A percentile compares a stretch with the other conserved stretches of the same genome.
Evolutionary conservation across 345 rosid species (phyloP).

Genomic region (Streptanthus diversifolius): DNA sequence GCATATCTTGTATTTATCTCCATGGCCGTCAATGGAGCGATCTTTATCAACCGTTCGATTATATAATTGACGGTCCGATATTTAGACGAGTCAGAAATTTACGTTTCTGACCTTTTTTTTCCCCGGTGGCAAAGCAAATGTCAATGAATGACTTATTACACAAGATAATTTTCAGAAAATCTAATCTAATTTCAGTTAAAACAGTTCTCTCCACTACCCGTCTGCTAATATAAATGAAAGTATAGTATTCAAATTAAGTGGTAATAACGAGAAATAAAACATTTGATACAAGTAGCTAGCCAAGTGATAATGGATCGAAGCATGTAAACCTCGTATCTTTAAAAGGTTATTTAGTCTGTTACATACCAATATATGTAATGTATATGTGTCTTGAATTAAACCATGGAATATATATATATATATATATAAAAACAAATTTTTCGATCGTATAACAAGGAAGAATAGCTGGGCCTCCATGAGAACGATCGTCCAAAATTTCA

Average conservation of each 20-base stretch:
- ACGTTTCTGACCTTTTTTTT: not conserved
- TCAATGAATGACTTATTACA: not conserved
- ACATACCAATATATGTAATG: no score
- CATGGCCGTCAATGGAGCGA: not conserved
- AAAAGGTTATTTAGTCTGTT: no score
- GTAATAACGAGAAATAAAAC: not conserved
- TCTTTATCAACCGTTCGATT: conserved; percentile 13
- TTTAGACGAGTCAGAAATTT: not conserved
- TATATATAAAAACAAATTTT: no score
- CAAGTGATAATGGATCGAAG: no score
- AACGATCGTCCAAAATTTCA: not conserved
- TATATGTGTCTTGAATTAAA: no score
- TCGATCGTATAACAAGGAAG: not conserved
- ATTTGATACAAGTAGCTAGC: no score
- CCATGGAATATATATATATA: no score
- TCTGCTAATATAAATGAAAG: not conserved
- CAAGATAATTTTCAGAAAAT: not conserved
- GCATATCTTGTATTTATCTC: conserved; percentile 3
- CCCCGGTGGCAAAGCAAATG: not conserved
- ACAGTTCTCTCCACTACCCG: not conserved
- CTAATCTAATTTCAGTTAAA: not conserved
- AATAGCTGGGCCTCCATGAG: not conserved
- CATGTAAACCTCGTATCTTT: no score
- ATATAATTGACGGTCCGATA: conserved; percentile 1
- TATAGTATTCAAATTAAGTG: not conserved